Percentiles rank a stretch among this genome's conserved stretches.
phyloP scores from a whole-genome alignment of 495 filamentous ascomycete species.

The Aspergillus cristatus region DNA sequence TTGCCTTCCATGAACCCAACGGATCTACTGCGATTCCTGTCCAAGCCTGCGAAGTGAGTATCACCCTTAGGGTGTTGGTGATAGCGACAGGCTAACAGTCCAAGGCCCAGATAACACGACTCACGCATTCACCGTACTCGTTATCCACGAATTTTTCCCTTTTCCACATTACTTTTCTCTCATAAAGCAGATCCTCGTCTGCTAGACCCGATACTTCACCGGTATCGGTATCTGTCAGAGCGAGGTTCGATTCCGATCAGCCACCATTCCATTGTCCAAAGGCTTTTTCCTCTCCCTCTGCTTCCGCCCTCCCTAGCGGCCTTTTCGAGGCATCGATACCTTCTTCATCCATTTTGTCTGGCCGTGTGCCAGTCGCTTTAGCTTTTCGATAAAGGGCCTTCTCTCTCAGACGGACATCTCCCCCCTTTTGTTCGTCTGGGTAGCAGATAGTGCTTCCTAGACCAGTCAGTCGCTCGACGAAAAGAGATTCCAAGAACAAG shows the following conservation, averaged over 20 bases:
- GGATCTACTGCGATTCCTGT: slow-evolving; percentile 90
- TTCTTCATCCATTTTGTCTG: slow-evolving; percentile 41
- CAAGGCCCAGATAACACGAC: slow-evolving; percentile 84
- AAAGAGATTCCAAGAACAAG: too few species aligned
- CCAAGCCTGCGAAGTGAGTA: slow-evolving; percentile 90
- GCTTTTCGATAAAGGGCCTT: slow-evolving; percentile 66
- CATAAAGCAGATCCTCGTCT: slow-evolving; percentile 66
- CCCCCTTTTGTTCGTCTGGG: slow-evolving; percentile 82
- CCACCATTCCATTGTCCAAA: slow-evolving; percentile 82
- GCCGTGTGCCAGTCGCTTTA: slow-evolving; percentile 51
- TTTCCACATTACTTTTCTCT: slow-evolving; percentile 10
- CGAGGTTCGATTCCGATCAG: slow-evolving; percentile 52
- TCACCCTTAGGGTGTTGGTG: neutral
- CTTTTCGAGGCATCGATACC: slow-evolving; percentile 26
- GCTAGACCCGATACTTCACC: slow-evolving; percentile 81
- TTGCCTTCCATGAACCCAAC: slow-evolving; percentile 76
- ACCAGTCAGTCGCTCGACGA: too few species aligned
- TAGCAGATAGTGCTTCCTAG: slow-evolving; percentile 56
- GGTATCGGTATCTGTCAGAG: slow-evolving; percentile 80
- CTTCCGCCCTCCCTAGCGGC: slow-evolving; percentile 81
- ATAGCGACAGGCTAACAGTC: slow-evolving; percentile 3
- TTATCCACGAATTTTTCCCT: slow-evolving; percentile 12
- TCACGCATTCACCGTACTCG: too few species aligned
- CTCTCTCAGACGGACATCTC: slow-evolving; percentile 83
- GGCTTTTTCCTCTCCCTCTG: slow-evolving; percentile 67